Evolutionary conservation across 2,329 filamentous ascomycete genomes (phyloP).

Genomic region (Davidsoniella neocaledoniae): DNA sequence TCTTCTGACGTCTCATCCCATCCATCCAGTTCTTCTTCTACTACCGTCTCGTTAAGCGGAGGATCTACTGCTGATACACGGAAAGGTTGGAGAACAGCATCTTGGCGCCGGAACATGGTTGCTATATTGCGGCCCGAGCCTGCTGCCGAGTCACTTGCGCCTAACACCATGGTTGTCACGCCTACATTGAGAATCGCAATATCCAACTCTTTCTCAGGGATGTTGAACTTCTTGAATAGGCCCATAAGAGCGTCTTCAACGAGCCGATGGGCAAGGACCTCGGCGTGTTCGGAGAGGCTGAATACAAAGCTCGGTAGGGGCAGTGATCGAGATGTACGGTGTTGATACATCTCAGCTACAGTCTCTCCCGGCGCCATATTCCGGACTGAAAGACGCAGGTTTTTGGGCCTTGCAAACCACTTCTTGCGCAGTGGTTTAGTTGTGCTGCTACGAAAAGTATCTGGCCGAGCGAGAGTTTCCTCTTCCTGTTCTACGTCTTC

Average conservation of each 20-base stretch:
- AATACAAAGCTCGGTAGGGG: constrained; percentile 62
- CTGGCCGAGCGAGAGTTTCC: too few relatives aligned
- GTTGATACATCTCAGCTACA: neutral
- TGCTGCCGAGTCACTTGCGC: constrained; percentile 14
- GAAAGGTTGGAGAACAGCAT: constrained; percentile 51
- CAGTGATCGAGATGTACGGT: constrained; percentile 56
- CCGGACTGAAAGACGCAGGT: constrained; percentile 57
- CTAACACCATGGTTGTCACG: constrained; percentile 58
- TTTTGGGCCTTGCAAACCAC: constrained; percentile 72
- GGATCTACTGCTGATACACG: constrained; percentile 28
- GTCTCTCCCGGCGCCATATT: constrained; percentile 1
- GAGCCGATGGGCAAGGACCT: constrained; percentile 48
- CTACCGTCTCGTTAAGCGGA: constrained; percentile 16
- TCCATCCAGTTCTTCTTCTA: constrained; percentile 16
- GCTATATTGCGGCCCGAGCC: constrained; percentile 60
- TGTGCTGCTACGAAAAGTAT: too few relatives aligned
- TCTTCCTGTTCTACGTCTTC: constrained; percentile 21
- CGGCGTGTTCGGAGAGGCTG: constrained; percentile 38
- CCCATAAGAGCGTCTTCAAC: constrained; percentile 51
- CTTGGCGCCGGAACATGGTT: constrained; percentile 66
- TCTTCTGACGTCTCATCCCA: constrained; percentile 18
- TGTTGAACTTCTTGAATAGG: constrained; percentile 59
- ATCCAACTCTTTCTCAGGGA: constrained; percentile 54
- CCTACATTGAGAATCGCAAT: constrained; percentile 74
- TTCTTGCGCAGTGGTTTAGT: constrained; percentile 16